These are phyloP conservation scores for Ceratorhiza oryzae-sativae DNA, from an alignment of 1,284 basidiomycete genomes.

Conservation along the genomic window DNA sequence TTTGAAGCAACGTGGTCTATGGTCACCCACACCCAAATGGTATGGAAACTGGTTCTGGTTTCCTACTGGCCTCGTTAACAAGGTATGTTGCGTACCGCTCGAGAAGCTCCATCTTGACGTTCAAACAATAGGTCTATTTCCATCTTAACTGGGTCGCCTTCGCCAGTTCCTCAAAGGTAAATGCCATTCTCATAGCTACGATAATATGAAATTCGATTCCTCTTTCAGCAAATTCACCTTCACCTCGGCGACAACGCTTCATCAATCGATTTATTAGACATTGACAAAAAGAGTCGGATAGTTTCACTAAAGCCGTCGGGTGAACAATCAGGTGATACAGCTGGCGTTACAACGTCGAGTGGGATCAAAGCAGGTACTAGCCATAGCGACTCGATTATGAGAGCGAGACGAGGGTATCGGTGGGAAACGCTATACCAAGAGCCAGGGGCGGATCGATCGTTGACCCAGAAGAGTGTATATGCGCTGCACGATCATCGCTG, in stretches of 20 bases:
- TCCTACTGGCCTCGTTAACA: conserved; percentile 75
- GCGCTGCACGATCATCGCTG: conserved; percentile 50
- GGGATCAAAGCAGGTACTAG: conserved; percentile 77
- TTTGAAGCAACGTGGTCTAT: conserved; percentile 66
- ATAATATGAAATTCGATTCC: conserved; percentile 42
- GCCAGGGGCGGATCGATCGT: background rate
- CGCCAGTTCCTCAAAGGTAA: conserved; percentile 59
- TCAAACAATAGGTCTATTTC: conserved; percentile 55
- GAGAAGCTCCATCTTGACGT: background rate
- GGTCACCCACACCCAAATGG: conserved; percentile 57
- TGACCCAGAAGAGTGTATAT: conserved; percentile 65
- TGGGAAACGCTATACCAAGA: conserved; percentile 18
- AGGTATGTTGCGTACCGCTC: conserved; percentile 51
- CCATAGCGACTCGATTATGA: conserved; percentile 68
- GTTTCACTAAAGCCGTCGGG: conserved; percentile 55
- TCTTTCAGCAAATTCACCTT: conserved; percentile 61
- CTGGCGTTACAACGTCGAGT: background rate
- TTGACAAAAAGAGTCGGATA: conserved; percentile 61
- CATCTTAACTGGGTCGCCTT: conserved; percentile 78
- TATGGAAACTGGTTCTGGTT: conserved; percentile 59
- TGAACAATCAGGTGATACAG: background rate
- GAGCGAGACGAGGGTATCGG: conserved; percentile 65
- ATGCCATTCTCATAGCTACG: conserved; percentile 42
- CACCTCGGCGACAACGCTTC: conserved; percentile 61
- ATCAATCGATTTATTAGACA: conserved; percentile 66